Percentiles rank a stretch among this genome's conserved stretches.
phyloP scores from a whole-genome alignment of 2,329 filamentous ascomycete species.

The Ilyonectria destructans region DNA sequence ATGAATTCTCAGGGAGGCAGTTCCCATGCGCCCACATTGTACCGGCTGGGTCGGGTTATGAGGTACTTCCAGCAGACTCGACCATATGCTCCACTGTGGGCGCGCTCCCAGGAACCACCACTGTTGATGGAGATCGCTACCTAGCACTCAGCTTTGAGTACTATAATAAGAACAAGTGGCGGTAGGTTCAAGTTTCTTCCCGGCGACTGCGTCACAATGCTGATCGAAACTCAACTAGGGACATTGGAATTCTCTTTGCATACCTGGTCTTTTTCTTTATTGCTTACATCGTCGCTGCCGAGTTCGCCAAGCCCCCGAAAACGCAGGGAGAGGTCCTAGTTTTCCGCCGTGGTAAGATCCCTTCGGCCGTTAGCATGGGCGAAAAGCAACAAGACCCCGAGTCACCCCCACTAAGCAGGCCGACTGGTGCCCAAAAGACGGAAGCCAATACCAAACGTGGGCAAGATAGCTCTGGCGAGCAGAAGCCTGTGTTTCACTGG shows the following conservation, averaged over 20 bases:
- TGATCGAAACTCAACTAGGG: constrained; percentile 48
- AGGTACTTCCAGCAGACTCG: neutral
- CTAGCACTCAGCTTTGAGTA: constrained; percentile 61
- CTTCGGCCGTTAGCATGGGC: constrained; percentile 1
- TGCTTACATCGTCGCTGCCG: constrained; percentile 65
- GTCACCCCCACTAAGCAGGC: neutral
- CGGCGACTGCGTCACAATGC: neutral
- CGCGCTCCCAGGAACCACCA: neutral
- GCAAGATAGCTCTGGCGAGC: neutral
- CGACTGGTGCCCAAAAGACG: neutral
- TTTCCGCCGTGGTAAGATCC: constrained; percentile 63
- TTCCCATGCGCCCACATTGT: constrained; percentile 6
- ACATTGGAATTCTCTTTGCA: constrained; percentile 67
- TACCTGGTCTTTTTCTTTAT: constrained; percentile 63
- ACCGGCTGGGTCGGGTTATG: constrained; percentile 5
- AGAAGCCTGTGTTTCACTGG: constrained; percentile 74
- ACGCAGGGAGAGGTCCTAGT: constrained; percentile 74
- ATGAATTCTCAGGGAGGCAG: constrained; percentile 68
- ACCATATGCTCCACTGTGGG: constrained; percentile 8
- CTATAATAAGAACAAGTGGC: constrained; percentile 62
- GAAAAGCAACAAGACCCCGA: neutral
- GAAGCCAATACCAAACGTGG: neutral
- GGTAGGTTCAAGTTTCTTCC: neutral
- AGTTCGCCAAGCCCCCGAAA: constrained; percentile 63
- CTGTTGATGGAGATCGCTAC: constrained; percentile 65